Evolutionary conservation across 2,329 filamentous ascomycete species (phyloP), one percentile per base, ranked within the genome.

Genomic region (Myrmaecium sp.): DNA sequence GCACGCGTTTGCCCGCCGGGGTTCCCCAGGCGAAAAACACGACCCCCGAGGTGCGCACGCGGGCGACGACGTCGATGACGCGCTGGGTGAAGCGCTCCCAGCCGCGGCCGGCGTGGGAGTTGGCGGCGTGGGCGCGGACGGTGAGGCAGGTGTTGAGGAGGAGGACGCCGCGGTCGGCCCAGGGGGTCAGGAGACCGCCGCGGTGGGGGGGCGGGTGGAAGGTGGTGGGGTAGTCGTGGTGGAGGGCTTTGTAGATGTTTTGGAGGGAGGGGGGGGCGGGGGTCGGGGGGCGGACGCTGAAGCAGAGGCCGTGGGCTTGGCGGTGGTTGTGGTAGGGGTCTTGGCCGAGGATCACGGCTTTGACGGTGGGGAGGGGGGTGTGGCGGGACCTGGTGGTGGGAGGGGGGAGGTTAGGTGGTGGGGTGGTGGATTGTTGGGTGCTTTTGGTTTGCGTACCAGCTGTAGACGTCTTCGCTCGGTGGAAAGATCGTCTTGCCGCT

Each of bases 251-350:
- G 62, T 91, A 98, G 58, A 98, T 94, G 57, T 98, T 98, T 41
- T 71, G 70, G 10, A 98, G 72, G 1, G 82, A 93, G 0, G 86
- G 84, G 0, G 89, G 89, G 1, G 86, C 82, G 4, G 70, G 69
- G 0, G 82, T 92, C 0, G 89, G 89, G 3, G 86, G 75, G 6
- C 80, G 79, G 29, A 95, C 84, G 25, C 82, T 93, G 64, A 98
- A 98, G 48, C 80, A 86, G 32, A 98, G 73, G 22, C 89, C 89
- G 52, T 95, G 89, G 26, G 89, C 89, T 62, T 98, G 89, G 52
- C 91, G 91, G 49, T 71, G 52, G 50, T 92, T 92, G 60, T 98
- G 89, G 53, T 98, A 98, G 3, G 89, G 89, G 49, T 98, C 89
- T 58, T 98, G 89, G 37, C 89, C 89, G 29, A 95, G 55, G 44